Conservation (phyloP, 2,329 filamentous ascomycete genomes). For the Teratosphaeria gauchensis region DNA sequence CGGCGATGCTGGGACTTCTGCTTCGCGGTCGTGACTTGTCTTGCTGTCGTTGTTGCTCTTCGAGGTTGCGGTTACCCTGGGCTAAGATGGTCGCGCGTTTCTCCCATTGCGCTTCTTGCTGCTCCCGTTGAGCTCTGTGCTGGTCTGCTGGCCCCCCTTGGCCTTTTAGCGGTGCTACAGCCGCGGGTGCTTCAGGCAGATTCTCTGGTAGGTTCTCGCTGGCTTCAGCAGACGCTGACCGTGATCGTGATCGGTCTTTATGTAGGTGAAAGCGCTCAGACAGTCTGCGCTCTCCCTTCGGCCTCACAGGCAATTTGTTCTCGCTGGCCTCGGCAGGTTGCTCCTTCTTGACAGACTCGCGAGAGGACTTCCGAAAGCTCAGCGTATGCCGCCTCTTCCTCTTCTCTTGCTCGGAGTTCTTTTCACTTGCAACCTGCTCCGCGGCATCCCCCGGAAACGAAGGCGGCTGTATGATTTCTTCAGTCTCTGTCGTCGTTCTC, state of each 20-base stretch:
- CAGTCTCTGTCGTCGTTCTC: slow-evolving; percentile 69
- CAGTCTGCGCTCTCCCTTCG: slow-evolving; percentile 39
- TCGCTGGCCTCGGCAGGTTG: slow-evolving; percentile 4
- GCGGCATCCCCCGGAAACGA: slow-evolving; percentile 36
- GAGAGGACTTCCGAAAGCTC: slow-evolving; percentile 26
- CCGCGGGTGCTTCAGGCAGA: slow-evolving; percentile 73
- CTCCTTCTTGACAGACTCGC: slow-evolving; percentile 17
- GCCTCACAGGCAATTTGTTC: slow-evolving; percentile 15
- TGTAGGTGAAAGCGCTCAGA: slow-evolving; percentile 66
- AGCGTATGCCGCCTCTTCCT: slow-evolving; percentile 17
- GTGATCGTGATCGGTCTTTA: slow-evolving; percentile 35
- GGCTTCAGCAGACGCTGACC: slow-evolving; percentile 44
- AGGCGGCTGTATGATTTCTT: slow-evolving; percentile 70
- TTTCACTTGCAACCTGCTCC: slow-evolving; percentile 4
- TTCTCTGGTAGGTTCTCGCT: slow-evolving; percentile 70
- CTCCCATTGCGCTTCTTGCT: slow-evolving; percentile 75
- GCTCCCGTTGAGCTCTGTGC: slow-evolving; percentile 29
- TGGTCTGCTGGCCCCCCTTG: slow-evolving; percentile 25
- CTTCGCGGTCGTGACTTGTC: slow-evolving; percentile 8
- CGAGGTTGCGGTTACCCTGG: slow-evolving; percentile 37
- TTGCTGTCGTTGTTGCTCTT: slow-evolving; percentile 17
- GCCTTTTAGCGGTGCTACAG: slow-evolving; percentile 37
- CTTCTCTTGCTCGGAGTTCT: slow-evolving; percentile 14
- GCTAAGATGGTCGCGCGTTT: slow-evolving; percentile 84
- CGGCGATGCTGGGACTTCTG: slow-evolving; percentile 29